These are phyloP conservation scores for Fraxinus excelsior DNA, from an alignment of 257 asterid genomes.

Conservation along the genomic window DNA sequence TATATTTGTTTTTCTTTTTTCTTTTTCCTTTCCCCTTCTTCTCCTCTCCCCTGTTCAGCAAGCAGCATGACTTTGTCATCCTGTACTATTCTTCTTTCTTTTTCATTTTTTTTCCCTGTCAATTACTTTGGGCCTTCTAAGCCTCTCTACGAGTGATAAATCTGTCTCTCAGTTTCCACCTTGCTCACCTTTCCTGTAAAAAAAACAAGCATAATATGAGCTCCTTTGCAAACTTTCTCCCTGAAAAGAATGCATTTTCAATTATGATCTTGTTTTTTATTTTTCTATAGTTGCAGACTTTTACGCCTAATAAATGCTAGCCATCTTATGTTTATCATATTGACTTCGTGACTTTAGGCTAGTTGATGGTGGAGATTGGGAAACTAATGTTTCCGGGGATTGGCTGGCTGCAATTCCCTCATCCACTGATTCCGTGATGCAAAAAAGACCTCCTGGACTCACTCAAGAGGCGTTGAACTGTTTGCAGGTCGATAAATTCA, in stretches of 20 bases:
- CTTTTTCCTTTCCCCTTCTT: not conserved
- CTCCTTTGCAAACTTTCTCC: not conserved
- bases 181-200: not conserved
- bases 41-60: not conserved
- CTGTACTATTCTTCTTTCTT: not conserved
- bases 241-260: not conserved
- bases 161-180: not conserved
- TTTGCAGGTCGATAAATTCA: constrained; percentile 50
- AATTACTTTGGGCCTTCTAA: not conserved
- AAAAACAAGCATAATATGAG: not conserved
- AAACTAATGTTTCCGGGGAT: constrained; percentile 51
- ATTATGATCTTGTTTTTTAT: not conserved
- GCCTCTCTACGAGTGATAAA: not conserved
- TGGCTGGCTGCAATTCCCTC: constrained; percentile 42
- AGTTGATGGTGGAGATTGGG: constrained; percentile 65
- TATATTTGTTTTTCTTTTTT: not conserved
- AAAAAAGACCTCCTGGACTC: constrained; percentile 71
- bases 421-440: constrained; percentile 26
- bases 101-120: not conserved
- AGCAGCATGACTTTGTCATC: not conserved
- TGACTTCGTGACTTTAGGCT: constrained; percentile 44
- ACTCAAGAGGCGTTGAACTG: constrained; percentile 52
- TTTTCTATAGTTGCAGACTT: not conserved
- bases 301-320: not conserved
- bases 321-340: not conserved